phyloP scores from a whole-genome alignment of 225 moss, liverwort and hornwort genomes.

The Pseudoscleropodium purum region DNA sequence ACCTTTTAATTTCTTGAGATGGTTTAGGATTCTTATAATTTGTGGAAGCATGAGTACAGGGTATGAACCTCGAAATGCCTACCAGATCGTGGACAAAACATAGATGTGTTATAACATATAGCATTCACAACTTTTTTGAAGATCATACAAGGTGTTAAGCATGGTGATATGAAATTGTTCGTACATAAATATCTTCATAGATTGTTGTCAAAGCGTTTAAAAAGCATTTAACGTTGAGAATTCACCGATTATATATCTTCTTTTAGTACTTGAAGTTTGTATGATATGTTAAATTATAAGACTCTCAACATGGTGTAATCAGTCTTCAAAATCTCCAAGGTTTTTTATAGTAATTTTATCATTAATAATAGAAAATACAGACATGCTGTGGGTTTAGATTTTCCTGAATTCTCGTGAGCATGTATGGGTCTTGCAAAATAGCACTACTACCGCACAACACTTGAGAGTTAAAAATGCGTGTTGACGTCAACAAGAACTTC shows the following conservation, averaged over 20 bases:
- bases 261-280: not conserved
- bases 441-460: not conserved
- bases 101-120: not conserved
- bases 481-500: not conserved
- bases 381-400: not conserved
- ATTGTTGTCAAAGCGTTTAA: not conserved
- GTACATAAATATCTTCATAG: not conserved
- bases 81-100: not conserved
- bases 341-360: not conserved
- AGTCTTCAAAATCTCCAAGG: not conserved
- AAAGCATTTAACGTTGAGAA: not conserved
- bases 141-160: not conserved
- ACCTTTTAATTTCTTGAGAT: not conserved
- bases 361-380: not conserved
- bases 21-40: not conserved
- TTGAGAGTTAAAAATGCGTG: not conserved
- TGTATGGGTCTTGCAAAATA: not conserved
- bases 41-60: not conserved
- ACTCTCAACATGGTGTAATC: not conserved
- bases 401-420: not conserved
- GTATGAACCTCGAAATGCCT: not conserved
- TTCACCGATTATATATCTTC: not conserved
- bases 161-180: not conserved
- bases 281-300: not conserved
- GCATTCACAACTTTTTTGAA: not conserved